Conservation (phyloP, 2,329 filamentous ascomycete species). For the Hypoxylon sp. region DNA sequence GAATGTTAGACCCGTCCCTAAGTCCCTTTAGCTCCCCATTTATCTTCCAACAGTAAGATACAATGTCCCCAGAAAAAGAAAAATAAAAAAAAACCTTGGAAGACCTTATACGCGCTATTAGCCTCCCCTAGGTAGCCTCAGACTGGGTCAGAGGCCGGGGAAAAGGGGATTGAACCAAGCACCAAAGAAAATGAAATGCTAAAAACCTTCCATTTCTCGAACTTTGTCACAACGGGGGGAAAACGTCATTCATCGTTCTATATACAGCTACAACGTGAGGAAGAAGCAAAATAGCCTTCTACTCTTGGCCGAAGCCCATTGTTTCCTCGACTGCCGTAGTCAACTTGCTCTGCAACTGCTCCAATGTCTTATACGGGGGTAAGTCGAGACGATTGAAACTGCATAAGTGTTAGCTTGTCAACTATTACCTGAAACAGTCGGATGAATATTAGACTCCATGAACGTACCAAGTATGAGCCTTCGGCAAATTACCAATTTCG, state of each 20-base stretch:
- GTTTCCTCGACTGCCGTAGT: slow-evolving; percentile 99
- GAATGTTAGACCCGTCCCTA: slow-evolving; percentile 32
- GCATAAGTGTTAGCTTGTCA: slow-evolving; percentile 44
- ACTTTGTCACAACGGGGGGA: slow-evolving; percentile 32
- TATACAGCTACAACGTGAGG: slow-evolving; percentile 42
- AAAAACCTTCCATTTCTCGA: slow-evolving; percentile 33
- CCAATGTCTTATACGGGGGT: slow-evolving; percentile 90
- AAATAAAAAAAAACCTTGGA: slow-evolving; percentile 1
- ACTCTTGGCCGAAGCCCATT: slow-evolving; percentile 98
- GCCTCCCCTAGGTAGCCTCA: slow-evolving; percentile 1
- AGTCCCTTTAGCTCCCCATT: slow-evolving; percentile 21
- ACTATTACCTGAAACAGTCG: not conserved
- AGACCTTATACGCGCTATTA: slow-evolving; percentile 24
- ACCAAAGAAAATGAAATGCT: slow-evolving; percentile 34
- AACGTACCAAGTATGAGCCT: slow-evolving; percentile 96
- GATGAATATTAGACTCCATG: slow-evolving; percentile 19
- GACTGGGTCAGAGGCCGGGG: slow-evolving; percentile 3
- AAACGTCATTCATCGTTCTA: slow-evolving; percentile 46
- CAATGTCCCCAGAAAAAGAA: slow-evolving; percentile 3
- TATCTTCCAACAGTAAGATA: slow-evolving; percentile 21
- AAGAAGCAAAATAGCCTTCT: slow-evolving; percentile 55
- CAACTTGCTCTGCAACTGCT: slow-evolving; percentile 88
- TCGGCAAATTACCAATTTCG: slow-evolving; percentile 89
- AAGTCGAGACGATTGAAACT: slow-evolving; percentile 98
- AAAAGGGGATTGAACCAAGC: slow-evolving; percentile 20